Evolutionary conservation across 305 asterid genomes (phyloP).

Genomic region (Nicotiana rustica): DNA sequence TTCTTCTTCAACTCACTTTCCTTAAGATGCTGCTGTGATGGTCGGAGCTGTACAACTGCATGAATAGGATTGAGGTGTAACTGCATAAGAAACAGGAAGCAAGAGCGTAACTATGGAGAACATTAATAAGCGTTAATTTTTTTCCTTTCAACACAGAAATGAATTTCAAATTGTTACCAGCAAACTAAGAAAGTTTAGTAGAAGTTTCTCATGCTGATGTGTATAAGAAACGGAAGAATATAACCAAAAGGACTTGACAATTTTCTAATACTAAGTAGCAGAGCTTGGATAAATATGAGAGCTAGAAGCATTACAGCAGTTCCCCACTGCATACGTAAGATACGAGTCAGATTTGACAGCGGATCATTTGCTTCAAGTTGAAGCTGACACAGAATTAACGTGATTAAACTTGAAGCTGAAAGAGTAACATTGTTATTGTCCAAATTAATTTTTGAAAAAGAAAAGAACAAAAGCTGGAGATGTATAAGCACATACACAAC

Average conservation of each 20-base stretch:
- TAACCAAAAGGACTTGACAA: constrained; percentile 30
- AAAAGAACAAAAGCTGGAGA: constrained; percentile 18
- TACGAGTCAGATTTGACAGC: constrained; percentile 4
- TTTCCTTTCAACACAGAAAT: constrained; percentile 8
- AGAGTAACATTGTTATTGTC: constrained; percentile 10
- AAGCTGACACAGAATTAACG: neutral
- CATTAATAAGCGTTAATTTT: constrained; percentile 2
- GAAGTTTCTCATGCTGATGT: neutral
- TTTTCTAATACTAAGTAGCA: neutral
- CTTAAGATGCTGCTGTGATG: constrained; percentile 66
- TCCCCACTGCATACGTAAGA: neutral
- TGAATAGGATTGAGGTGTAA: constrained; percentile 85
- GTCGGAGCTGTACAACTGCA: constrained; percentile 87
- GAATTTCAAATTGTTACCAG: neutral
- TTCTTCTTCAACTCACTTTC: constrained; percentile 51
- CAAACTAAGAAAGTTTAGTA: neutral
- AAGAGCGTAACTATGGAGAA: constrained; percentile 26
- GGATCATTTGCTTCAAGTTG: neutral
- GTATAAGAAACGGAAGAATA: constrained; percentile 27
- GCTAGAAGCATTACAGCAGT: neutral
- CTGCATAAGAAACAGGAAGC: constrained; percentile 60
- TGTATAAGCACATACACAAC: constrained; percentile 9
- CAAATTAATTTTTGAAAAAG: neutral
- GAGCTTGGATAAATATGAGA: constrained; percentile 11
- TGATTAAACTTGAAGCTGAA: constrained; percentile 18